Base-by-base conservation (phyloP, 352 stramenopile species). In the Phytopythium ostracodes region DNA sequence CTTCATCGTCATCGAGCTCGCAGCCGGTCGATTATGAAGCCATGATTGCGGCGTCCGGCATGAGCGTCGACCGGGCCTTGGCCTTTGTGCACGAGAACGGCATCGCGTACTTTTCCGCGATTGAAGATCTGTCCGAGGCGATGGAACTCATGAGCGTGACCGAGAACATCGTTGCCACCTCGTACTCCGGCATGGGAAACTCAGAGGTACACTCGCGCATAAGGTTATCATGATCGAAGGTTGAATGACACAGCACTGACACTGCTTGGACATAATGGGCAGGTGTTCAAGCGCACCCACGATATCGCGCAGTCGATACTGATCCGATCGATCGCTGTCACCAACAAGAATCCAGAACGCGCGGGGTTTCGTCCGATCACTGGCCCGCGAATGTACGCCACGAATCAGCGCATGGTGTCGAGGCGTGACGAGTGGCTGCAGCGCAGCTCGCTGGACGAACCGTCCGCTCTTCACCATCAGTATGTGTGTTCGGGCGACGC, bases 41-140 rank as follows among this genome's bases (percentile, higher is more conserved):
- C 22, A 73, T 91, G 38, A 60, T 94, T 46, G 71, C 87, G 43
- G 70, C 71, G 1, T 87, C 77, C 35, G 63, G 63, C 22, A 86
- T 90, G 69, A 62, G 70, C 15, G 42, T 92, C 27, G 78, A 92
- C 58, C 70, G 71, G 40, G 66, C 89, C 6, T 62, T 93, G 40
- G 77, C 80, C 33, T 73, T 91, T 11, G 65, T 96, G 31, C 80
- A 93, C 60, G 77, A 87, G 29, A 96, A 96, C 64, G 88, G 74
- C 33, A 65, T 81, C 42, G 65, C 64, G 1, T 92, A 85, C 47
- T 96, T 91, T 62, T 81, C 84, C 0, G 67, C 90, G 66, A 79
- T 96, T 25, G 84, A 90, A 29, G 81, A 94, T 22, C 54, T 94
- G 1, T 70, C 68, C 0, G 61, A 77, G 33, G 83, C 84, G n/a